phyloP scores from a whole-genome alignment of 2,329 filamentous ascomycete genomes.

The Claviceps sp. region DNA sequence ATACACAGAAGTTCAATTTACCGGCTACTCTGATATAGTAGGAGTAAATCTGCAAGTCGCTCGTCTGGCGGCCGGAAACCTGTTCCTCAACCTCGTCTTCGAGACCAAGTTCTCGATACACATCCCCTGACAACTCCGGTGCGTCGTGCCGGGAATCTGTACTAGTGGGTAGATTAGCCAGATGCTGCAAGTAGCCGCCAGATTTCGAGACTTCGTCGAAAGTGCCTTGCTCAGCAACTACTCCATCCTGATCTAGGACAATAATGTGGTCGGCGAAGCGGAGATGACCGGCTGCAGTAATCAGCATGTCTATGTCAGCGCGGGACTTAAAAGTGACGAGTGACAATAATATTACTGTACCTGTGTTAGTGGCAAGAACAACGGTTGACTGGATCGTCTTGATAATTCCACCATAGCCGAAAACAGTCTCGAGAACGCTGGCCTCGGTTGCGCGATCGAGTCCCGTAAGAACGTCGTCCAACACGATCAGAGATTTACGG shows the following conservation, averaged over 20 bases:
- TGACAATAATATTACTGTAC: constrained; percentile 4
- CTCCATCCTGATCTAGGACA: constrained; percentile 11
- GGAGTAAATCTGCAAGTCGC: constrained; percentile 9
- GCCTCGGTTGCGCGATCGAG: constrained; percentile 24
- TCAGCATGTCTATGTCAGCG: not conserved
- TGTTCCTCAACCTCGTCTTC: constrained; percentile 8
- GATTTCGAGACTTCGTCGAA: constrained; percentile 6
- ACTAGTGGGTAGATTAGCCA: constrained; percentile 1
- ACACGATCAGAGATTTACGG: constrained; percentile 12
- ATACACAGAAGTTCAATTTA: constrained; percentile 6
- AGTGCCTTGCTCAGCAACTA: constrained; percentile 11
- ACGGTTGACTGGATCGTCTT: constrained; percentile 11
- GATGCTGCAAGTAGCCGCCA: constrained; percentile 4
- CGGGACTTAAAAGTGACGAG: too few relatives aligned
- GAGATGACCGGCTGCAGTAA: constrained; percentile 9
- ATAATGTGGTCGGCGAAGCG: constrained; percentile 13
- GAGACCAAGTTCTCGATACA: constrained; percentile 8
- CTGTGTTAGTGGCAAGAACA: constrained; percentile 16
- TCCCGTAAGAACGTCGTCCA: constrained; percentile 22
- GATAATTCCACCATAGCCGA: constrained; percentile 20
- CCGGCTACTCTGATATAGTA: constrained; percentile 11
- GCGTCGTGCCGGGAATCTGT: not conserved
- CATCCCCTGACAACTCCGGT: constrained; percentile 9
- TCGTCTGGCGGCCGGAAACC: constrained; percentile 5
- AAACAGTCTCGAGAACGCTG: constrained; percentile 22